Evolutionary conservation across 2,329 filamentous ascomycete genomes (phyloP).

Genomic region (Diaporthe aspalathi): DNA sequence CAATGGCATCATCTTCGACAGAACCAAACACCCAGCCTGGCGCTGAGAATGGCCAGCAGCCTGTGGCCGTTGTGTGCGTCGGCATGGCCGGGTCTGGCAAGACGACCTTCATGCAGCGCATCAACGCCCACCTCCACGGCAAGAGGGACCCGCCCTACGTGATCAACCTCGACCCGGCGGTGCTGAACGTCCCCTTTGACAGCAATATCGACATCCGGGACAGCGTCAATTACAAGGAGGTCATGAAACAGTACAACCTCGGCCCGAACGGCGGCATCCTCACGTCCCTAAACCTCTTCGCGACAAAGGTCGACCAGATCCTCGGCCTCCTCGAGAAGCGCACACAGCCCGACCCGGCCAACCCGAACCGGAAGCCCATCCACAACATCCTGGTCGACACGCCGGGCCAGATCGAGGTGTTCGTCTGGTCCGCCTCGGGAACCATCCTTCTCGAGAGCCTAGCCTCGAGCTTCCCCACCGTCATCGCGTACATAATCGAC

Average conservation of each 20-base stretch:
- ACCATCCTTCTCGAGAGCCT: conserved; percentile 93
- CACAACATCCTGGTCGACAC: conserved; percentile 94
- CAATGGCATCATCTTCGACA: conserved; percentile 41
- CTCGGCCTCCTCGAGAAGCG: conserved; percentile 91
- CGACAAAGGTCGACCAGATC: conserved; percentile 98
- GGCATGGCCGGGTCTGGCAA: conserved; percentile 99
- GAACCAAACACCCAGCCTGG: conserved; percentile 35
- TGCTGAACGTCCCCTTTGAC: conserved; percentile 92
- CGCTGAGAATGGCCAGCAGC: conserved; percentile 49
- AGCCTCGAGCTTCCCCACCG: conserved; percentile 93
- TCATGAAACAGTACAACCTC: conserved; percentile 99
- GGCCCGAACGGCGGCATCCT: conserved; percentile 97
- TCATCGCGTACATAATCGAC: conserved; percentile 97
- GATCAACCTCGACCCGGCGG: conserved; percentile 95
- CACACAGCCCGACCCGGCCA: conserved; percentile 71
- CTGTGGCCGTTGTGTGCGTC: conserved; percentile 89
- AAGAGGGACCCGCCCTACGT: conserved; percentile 89
- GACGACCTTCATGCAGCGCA: conserved; percentile 99
- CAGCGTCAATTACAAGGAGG: conserved; percentile 98
- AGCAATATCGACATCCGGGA: conserved; percentile 99
- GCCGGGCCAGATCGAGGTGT: conserved; percentile 97
- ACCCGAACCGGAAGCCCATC: conserved; percentile 71
- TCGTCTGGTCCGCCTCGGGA: conserved; percentile 97
- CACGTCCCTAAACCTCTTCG: conserved; percentile 94
- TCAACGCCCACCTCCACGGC: conserved; percentile 90